Evolutionary conservation across 2,329 filamentous ascomycete species (phyloP).

Genomic region (Chaetomiaceae sp.): DNA sequence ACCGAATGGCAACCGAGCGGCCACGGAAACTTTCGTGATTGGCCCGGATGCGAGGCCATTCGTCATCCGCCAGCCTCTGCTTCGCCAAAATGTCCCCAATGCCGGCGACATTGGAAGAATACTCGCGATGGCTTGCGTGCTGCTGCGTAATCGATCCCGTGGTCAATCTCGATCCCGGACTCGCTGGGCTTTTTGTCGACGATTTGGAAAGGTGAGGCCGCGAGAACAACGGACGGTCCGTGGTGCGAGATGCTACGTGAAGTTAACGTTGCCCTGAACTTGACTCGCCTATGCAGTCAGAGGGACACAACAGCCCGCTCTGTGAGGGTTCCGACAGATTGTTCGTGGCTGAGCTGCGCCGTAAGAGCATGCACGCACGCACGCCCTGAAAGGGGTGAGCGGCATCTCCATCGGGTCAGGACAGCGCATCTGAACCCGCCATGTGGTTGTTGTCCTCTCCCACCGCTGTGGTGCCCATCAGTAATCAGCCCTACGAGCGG

Average conservation of each 20-base stretch:
- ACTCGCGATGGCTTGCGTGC: neutral
- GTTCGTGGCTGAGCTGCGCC: conserved; percentile 15
- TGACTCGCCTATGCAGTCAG: conserved; percentile 6
- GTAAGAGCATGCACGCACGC: neutral
- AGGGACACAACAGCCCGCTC: neutral
- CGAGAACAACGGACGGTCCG: too few relatives aligned
- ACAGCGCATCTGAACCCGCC: neutral
- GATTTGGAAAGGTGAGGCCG: neutral
- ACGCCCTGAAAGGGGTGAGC: neutral
- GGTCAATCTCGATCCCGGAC: neutral
- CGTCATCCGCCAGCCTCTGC: conserved; percentile 2
- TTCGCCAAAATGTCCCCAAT: neutral
- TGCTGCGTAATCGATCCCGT: conserved; percentile 3
- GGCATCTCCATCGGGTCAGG: conserved; percentile 6
- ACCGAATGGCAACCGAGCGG: neutral
- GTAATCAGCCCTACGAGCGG: conserved; percentile 16
- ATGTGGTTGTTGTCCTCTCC: conserved; percentile 4
- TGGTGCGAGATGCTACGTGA: conserved; percentile 2
- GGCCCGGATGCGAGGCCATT: conserved; percentile 6
- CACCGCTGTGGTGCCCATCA: conserved; percentile 1
- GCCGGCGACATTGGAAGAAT: too few relatives aligned
- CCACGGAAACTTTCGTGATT: conserved; percentile 8
- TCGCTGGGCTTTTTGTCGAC: neutral
- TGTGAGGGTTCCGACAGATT: conserved; percentile 6
- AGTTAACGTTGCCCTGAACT: conserved; percentile 6